phyloP scores from a whole-genome alignment of 2,329 filamentous ascomycete genomes.

The Aspergillus unguis region DNA sequence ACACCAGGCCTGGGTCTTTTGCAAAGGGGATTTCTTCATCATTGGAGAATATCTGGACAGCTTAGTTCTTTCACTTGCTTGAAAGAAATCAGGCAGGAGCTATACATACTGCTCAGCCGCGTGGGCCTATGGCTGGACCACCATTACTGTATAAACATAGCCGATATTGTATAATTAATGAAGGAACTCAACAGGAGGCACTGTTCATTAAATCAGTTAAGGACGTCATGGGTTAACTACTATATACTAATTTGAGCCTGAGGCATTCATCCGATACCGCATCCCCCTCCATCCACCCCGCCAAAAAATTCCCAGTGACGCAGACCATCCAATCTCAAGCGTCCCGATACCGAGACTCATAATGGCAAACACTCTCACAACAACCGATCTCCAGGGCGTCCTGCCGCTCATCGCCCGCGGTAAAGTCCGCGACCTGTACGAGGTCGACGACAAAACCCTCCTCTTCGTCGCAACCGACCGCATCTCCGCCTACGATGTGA shows the following conservation, averaged over 20 bases:
- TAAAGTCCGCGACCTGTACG: constrained; percentile 81
- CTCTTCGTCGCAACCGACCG: constrained; percentile 85
- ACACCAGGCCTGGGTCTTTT: too few relatives aligned
- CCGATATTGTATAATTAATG: too few relatives aligned
- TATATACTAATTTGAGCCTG: not conserved
- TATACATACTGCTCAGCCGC: too few relatives aligned
- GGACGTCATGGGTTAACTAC: too few relatives aligned
- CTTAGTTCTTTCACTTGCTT: too few relatives aligned
- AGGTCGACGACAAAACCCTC: constrained; percentile 65
- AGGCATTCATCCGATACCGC: constrained; percentile 2
- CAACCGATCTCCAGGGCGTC: constrained; percentile 42
- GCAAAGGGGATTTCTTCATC: too few relatives aligned
- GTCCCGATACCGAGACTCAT: not conserved
- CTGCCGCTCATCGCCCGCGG: constrained; percentile 56
- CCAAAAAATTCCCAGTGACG: constrained; percentile 12
- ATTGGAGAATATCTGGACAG: too few relatives aligned
- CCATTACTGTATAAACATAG: too few relatives aligned
- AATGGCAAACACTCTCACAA: constrained; percentile 41
- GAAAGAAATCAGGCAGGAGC: too few relatives aligned
- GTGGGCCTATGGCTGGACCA: too few relatives aligned
- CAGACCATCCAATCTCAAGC: not conserved
- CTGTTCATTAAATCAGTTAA: too few relatives aligned
- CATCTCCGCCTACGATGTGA: constrained; percentile 92
- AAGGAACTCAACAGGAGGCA: too few relatives aligned
- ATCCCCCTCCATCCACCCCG: constrained; percentile 6